A percentile compares a stretch with the other conserved stretches of the same genome.
phyloP scores from a whole-genome alignment of 2,329 filamentous ascomycete genomes.

The Fusarium sp. region DNA sequence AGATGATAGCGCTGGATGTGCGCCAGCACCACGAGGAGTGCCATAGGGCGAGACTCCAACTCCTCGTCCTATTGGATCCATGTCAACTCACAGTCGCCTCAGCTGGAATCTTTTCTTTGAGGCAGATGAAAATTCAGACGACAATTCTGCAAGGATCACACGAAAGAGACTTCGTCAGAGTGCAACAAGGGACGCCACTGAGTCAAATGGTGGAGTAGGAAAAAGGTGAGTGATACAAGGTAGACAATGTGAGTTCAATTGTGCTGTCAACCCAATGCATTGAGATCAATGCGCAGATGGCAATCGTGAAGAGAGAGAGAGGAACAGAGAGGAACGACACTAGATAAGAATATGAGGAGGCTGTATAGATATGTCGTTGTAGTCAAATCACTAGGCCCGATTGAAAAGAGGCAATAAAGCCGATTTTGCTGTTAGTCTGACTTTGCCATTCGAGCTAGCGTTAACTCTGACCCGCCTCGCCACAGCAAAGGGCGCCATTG shows the following conservation, averaged over 20 bases:
- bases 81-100: conserved; percentile 8
- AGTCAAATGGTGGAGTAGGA: conserved; percentile 13
- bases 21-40: conserved; percentile 33
- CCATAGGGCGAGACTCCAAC: conserved; percentile 36
- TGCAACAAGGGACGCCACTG: conserved; percentile 17
- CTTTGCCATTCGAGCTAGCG: conserved; percentile 33
- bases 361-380: conserved; percentile 24
- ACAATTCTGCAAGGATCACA: conserved; percentile 17
- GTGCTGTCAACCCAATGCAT: conserved; percentile 1
- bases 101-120: conserved; percentile 4
- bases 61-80: conserved; percentile 36
- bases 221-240: conserved; percentile 25
- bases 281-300: conserved; percentile 1
- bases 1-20: conserved; percentile 47
- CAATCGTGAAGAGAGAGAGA: conserved; percentile 2
- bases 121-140: conserved; percentile 8
- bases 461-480: conserved; percentile 25
- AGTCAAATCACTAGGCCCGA: conserved; percentile 24
- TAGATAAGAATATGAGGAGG: conserved; percentile 23
- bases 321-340: neutral
- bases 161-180: conserved; percentile 19
- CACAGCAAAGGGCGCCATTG: conserved; percentile 13
- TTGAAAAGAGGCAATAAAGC: conserved; percentile 32
- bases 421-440: conserved; percentile 29
- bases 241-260: conserved; percentile 19